phyloP scores from a whole-genome alignment of 352 stramenopile genomes.

The Blastocystis sp. region DNA sequence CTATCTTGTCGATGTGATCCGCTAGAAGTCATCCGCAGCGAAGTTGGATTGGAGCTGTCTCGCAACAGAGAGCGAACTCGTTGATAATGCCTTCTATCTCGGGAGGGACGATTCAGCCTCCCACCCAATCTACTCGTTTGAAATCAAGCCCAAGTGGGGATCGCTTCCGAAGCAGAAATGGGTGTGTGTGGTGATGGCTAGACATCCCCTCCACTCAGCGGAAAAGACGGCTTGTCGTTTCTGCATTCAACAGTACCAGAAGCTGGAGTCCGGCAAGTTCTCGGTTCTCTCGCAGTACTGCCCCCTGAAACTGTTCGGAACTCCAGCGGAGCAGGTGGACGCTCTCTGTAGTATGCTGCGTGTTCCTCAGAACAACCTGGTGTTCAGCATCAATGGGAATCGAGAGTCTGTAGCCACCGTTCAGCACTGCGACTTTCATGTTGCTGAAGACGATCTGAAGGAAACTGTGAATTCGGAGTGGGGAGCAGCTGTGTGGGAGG shows the following conservation, averaged over 20 bases:
- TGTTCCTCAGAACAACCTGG: constrained; percentile 28
- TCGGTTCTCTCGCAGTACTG: not conserved
- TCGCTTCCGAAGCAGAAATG: not conserved
- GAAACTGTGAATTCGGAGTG: no score
- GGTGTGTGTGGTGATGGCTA: not conserved
- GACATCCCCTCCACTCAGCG: not conserved
- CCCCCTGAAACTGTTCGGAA: constrained; percentile 2
- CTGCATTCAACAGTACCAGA: constrained; percentile 52
- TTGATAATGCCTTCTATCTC: constrained; percentile 7
- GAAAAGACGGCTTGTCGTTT: constrained; percentile 3
- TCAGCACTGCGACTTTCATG: no score
- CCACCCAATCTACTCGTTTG: not conserved
- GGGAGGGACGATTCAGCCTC: not conserved
- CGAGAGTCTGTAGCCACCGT: no score
- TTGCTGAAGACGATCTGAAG: no score
- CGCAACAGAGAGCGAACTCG: not conserved
- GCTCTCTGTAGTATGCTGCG: not conserved
- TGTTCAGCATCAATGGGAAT: not conserved
- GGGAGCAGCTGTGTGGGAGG: no score
- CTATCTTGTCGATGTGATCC: not conserved
- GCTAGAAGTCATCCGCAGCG: not conserved
- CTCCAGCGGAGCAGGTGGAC: not conserved
- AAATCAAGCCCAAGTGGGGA: constrained; percentile 48
- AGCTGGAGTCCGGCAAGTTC: not conserved
- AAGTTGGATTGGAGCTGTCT: not conserved